A percentile compares a stretch with the other conserved stretches of the same genome.
phyloP scores from a whole-genome alignment of 768 basidiomycete genomes.

The Kwoniella pini region DNA sequence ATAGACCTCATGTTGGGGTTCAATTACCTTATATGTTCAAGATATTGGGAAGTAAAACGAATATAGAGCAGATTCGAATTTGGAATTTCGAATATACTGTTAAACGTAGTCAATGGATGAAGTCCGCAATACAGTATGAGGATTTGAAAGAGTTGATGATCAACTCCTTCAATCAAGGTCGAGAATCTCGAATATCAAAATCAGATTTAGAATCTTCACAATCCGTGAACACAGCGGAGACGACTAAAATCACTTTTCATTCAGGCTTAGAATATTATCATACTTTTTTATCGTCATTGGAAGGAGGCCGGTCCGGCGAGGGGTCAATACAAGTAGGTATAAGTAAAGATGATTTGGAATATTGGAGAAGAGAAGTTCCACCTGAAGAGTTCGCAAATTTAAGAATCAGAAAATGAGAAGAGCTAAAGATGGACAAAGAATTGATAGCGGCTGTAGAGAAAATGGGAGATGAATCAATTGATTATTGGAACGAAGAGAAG shows the following conservation, averaged over 20 bases:
- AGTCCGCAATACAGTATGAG: neutral
- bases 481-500: too few relatives aligned
- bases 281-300: too few relatives aligned
- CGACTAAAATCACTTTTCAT: neutral
- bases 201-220: neutral
- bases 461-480: too few relatives aligned
- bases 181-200: neutral
- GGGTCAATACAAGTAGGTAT: too few relatives aligned
- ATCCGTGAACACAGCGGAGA: neutral
- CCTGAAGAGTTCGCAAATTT: too few relatives aligned
- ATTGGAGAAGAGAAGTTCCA: too few relatives aligned
- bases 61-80: neutral
- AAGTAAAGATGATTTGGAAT: too few relatives aligned
- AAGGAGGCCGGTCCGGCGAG: too few relatives aligned
- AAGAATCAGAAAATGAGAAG: too few relatives aligned
- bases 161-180: neutral
- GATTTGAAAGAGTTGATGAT: slow-evolving; percentile 3
- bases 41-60: neutral
- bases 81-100: slow-evolving; percentile 13
- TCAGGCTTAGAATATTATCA: slow-evolving; percentile 8
- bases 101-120: neutral
- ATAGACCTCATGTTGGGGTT: slow-evolving; percentile 7
- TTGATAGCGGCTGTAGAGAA: too few relatives aligned
- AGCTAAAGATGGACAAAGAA: too few relatives aligned
- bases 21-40: slow-evolving; percentile 13